Percentiles rank a stretch among this genome's conserved stretches.
phyloP scores from a whole-genome alignment of 495 filamentous ascomycete genomes.

The Melanomma pulvis-pyrius region DNA sequence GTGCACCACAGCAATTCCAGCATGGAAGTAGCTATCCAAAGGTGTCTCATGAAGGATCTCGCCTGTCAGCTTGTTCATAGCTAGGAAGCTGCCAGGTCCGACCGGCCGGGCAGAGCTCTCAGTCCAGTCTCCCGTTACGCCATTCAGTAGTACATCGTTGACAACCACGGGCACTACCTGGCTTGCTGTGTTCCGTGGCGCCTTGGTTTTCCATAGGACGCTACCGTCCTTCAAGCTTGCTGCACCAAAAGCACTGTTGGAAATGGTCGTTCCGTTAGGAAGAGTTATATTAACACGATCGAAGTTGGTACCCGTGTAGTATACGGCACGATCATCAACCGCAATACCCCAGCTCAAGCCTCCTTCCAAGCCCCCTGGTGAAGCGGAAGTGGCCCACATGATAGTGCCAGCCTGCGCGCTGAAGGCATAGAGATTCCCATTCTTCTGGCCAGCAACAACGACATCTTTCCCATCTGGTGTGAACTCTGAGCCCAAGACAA shows the following conservation, averaged over 20 bases:
- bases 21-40: slow-evolving; percentile 18
- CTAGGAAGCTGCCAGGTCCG: slow-evolving; percentile 9
- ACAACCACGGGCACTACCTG: slow-evolving; percentile 39
- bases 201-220: slow-evolving; percentile 42
- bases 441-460: slow-evolving; percentile 49
- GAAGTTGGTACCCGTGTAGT: slow-evolving; percentile 47
- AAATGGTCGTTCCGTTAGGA: slow-evolving; percentile 20
- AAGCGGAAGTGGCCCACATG: slow-evolving; percentile 41
- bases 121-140: neutral
- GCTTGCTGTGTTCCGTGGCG: slow-evolving; percentile 13
- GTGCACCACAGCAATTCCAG: slow-evolving; percentile 17
- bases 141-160: slow-evolving; percentile 35
- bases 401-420: slow-evolving; percentile 40
- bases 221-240: slow-evolving; percentile 36
- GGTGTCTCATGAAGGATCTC: neutral
- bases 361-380: slow-evolving; percentile 37
- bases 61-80: slow-evolving; percentile 11
- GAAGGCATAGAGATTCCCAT: slow-evolving; percentile 46
- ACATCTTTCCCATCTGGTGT: slow-evolving; percentile 32
- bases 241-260: slow-evolving; percentile 45
- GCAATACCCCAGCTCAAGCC: slow-evolving; percentile 50
- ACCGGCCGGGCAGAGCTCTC: neutral
- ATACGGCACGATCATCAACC: slow-evolving; percentile 43
- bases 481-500: slow-evolving; percentile 34
- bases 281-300: slow-evolving; percentile 28